phyloP scores from a whole-genome alignment of 352 stramenopile genomes.

The Peronospora destructor region DNA sequence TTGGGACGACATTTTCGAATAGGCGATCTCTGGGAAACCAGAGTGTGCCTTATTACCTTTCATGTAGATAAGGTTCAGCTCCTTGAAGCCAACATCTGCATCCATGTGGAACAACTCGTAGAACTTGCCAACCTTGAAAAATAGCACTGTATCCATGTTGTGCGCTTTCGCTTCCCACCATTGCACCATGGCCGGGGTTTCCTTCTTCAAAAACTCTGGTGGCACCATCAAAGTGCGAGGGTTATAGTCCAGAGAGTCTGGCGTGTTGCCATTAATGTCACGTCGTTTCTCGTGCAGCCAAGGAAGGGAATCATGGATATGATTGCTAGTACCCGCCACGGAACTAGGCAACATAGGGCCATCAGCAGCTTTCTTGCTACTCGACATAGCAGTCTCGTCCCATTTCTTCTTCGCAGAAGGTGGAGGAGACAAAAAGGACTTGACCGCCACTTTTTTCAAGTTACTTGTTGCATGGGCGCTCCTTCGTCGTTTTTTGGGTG shows the following conservation, averaged over 20 bases:
- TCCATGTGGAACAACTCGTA: conserved; percentile 98
- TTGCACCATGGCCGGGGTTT: conserved; percentile 94
- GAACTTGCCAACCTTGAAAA: conserved; percentile 99
- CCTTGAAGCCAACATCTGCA: conserved; percentile 94
- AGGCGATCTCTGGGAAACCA: conserved; percentile 97
- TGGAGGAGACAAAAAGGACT: conserved; percentile 40
- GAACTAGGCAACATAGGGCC: conserved; percentile 21
- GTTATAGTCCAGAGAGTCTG: conserved; percentile 88
- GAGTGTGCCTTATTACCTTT: conserved; percentile 96
- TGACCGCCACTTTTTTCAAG: conserved; percentile 17
- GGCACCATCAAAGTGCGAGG: conserved; percentile 89
- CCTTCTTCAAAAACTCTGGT: conserved; percentile 78
- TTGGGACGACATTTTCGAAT: conserved; percentile 92
- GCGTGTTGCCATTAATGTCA: conserved; percentile 83
- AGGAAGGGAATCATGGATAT: conserved; percentile 89
- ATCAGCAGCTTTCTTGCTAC: conserved; percentile 25
- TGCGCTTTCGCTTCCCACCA: conserved; percentile 98
- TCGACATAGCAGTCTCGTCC: conserved; percentile 13
- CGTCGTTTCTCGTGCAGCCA: conserved; percentile 85
- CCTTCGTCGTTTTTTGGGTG: conserved; percentile 39
- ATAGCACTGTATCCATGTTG: conserved; percentile 97
- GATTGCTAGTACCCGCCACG: conserved; percentile 51
- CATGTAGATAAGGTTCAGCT: conserved; percentile 98
- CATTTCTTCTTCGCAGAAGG: conserved; percentile 25
- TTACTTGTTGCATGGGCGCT: conserved; percentile 25